Conservation (phyloP, 148 eudicot species). For the Heliosperma pusillum region DNA sequence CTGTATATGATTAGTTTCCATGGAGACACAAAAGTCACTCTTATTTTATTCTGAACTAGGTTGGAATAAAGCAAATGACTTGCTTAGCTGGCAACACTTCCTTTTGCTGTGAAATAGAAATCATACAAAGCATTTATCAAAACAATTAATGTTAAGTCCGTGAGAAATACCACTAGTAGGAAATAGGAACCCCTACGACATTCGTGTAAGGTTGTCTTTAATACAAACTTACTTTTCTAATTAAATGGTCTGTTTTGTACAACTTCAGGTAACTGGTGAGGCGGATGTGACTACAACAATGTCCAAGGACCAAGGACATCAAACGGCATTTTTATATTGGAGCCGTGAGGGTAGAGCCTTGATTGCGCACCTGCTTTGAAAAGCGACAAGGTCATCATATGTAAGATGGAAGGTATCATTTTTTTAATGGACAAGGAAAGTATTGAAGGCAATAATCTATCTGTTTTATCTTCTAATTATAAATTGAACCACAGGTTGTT, state of each 20-base stretch:
- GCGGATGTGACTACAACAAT: conserved; percentile 16
- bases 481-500: conserved; percentile 15
- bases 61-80: background rate
- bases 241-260: background rate
- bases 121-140: background rate
- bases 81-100: background rate
- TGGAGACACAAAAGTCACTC: background rate
- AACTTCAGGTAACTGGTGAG: conserved; percentile 24
- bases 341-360: conserved; percentile 3
- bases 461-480: background rate
- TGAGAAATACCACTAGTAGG: too few species aligned
- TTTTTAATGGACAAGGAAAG: conserved; percentile 22
- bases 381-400: conserved; percentile 14
- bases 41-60: background rate
- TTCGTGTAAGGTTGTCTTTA: background rate
- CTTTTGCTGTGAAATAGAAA: background rate
- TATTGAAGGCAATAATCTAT: background rate
- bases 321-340: background rate
- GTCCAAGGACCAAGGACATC: conserved; percentile 6
- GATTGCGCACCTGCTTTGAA: background rate
- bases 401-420: conserved; percentile 29
- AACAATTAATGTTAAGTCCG: background rate
- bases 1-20: background rate
- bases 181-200: too few species aligned
- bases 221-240: too few species aligned